A percentile compares a stretch with the other conserved stretches of the same genome.
phyloP scores from a whole-genome alignment of 2,329 filamentous ascomycete species.

The Daldinia sp. region DNA sequence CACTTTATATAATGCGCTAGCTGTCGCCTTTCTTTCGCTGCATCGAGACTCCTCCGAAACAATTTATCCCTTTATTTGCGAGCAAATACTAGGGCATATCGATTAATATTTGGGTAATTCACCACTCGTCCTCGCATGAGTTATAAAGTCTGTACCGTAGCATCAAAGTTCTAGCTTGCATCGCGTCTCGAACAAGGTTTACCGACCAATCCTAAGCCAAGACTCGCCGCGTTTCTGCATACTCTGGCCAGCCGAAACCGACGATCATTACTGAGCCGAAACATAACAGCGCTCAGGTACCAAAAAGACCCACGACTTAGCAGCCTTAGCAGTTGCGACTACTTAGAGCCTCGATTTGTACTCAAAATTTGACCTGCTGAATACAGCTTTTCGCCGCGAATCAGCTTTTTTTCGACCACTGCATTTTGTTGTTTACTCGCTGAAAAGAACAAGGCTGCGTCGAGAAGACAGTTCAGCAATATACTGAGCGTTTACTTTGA shows the following conservation, averaged over 20 bases:
- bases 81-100: background rate
- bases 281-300: conserved; percentile 39
- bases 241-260: conserved; percentile 48
- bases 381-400: background rate
- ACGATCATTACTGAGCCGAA: conserved; percentile 52
- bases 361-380: background rate
- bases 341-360: conserved; percentile 4
- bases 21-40: conserved; percentile 10
- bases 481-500: background rate
- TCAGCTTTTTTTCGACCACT: background rate
- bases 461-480: conserved; percentile 8
- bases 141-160: conserved; percentile 3
- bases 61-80: conserved; percentile 1
- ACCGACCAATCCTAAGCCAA: conserved; percentile 25
- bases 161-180: conserved; percentile 15
- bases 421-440: background rate
- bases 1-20: conserved; percentile 27
- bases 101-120: conserved; percentile 13
- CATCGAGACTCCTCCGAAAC: conserved; percentile 1
- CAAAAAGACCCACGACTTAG: conserved; percentile 29
- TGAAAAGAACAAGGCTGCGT: conserved; percentile 21
- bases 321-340: conserved; percentile 19
- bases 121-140: conserved; percentile 13
- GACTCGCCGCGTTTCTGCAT: conserved; percentile 36
- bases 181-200: conserved; percentile 22